A percentile compares a stretch with the other conserved stretches of the same genome.
These are phyloP conservation scores for Murraya paniculata DNA, from an alignment of 345 rosid genomes.

Conservation along the genomic window DNA sequence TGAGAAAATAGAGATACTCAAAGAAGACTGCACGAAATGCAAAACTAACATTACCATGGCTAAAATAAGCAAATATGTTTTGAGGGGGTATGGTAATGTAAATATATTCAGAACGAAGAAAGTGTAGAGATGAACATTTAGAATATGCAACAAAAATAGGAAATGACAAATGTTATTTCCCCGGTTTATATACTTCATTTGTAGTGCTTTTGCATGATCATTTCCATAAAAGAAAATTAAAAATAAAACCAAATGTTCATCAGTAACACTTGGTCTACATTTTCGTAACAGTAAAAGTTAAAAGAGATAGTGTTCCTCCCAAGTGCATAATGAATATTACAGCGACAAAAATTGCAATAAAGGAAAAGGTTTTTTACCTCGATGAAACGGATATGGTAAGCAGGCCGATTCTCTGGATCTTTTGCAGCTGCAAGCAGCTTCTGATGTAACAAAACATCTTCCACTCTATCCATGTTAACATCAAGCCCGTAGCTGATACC, in stretches of 20 bases:
- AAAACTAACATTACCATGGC: background rate
- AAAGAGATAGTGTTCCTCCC: background rate
- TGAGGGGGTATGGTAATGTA: background rate
- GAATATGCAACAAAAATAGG: background rate
- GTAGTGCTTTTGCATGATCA: background rate
- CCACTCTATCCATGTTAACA: conserved; percentile 65
- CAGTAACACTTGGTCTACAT: background rate
- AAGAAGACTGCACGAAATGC: conserved; percentile 8
- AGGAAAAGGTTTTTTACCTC: conserved; percentile 44
- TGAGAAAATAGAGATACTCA: conserved; percentile 9
- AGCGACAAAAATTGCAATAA: background rate
- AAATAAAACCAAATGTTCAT: background rate
- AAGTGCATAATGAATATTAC: background rate
- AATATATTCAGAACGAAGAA: background rate
- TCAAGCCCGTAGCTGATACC: conserved; percentile 57
- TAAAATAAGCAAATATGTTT: background rate
- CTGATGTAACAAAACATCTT: conserved; percentile 59
- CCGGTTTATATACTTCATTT: background rate
- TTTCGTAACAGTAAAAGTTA: background rate
- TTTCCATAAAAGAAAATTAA: background rate
- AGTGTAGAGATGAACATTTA: background rate
- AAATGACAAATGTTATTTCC: background rate
- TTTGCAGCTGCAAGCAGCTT: conserved; percentile 56
- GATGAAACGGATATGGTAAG: conserved; percentile 53
- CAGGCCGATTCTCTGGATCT: conserved; percentile 61